Conservation (phyloP, 2,329 filamentous ascomycete species). For the Fusarium anthophilum region DNA sequence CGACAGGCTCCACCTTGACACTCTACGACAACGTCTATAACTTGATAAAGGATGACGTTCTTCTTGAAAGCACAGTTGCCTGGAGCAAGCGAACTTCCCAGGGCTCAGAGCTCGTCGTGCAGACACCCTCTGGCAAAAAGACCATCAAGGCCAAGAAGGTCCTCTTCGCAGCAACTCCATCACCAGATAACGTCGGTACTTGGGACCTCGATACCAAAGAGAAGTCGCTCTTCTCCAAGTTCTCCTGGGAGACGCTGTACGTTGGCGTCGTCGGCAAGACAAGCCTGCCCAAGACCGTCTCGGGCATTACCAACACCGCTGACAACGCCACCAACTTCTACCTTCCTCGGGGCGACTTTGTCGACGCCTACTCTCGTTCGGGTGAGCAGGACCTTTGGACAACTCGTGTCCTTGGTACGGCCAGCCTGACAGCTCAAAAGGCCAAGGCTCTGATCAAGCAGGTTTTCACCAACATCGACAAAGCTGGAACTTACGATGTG, state of each 20-base stretch:
- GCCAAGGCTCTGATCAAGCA: constrained; percentile 5
- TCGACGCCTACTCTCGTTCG: constrained; percentile 5
- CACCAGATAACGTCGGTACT: constrained; percentile 30
- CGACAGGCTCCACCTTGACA: constrained; percentile 13
- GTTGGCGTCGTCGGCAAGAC: constrained; percentile 39
- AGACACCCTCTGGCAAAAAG: constrained; percentile 19
- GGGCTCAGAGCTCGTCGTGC: constrained; percentile 6
- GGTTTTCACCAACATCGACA: neutral
- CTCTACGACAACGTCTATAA: constrained; percentile 15
- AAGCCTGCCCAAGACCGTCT: neutral
- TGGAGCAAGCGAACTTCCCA: neutral
- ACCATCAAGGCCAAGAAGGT: constrained; percentile 41
- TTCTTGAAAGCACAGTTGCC: constrained; percentile 17
- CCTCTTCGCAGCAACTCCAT: constrained; percentile 43
- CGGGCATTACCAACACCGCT: constrained; percentile 16
- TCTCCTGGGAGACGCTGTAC: constrained; percentile 32
- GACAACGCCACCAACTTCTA: constrained; percentile 11
- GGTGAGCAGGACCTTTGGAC: neutral
- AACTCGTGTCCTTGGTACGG: constrained; percentile 12
- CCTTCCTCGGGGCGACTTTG: constrained; percentile 11
- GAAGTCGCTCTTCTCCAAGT: constrained; percentile 40
- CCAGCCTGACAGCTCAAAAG: neutral
- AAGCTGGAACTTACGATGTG: constrained; percentile 8
- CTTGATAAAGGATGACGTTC: constrained; percentile 8
- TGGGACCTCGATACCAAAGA: constrained; percentile 43